Percentiles rank a stretch among this genome's conserved stretches.
Evolutionary conservation across 2,329 filamentous ascomycete genomes (phyloP).

Genomic region (Fusarium concolor): DNA sequence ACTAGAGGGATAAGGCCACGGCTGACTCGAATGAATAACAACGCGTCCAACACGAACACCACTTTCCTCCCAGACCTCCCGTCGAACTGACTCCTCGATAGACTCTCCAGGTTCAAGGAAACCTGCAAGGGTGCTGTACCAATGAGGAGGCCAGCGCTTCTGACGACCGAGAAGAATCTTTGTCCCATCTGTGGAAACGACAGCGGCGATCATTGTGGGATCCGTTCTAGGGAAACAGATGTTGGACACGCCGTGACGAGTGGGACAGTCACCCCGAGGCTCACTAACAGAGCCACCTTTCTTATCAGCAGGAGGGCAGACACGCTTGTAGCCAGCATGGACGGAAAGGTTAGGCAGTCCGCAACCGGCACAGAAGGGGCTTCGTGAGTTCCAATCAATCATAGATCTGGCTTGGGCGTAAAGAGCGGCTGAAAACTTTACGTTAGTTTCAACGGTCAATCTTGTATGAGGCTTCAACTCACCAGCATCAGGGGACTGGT

Average conservation of each 20-base stretch:
- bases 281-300: slow-evolving; percentile 58
- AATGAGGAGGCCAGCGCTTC: slow-evolving; percentile 83
- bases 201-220: slow-evolving; percentile 94
- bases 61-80: slow-evolving; percentile 89
- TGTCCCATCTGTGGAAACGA: slow-evolving; percentile 83
- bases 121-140: slow-evolving; percentile 90
- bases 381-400: slow-evolving; percentile 93
- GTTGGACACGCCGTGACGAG: slow-evolving; percentile 88
- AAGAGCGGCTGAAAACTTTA: slow-evolving; percentile 75
- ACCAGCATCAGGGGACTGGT: slow-evolving; percentile 72
- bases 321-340: slow-evolving; percentile 83
- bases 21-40: slow-evolving; percentile 84
- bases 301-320: slow-evolving; percentile 78
- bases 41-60: slow-evolving; percentile 82
- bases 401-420: slow-evolving; percentile 90
- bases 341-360: slow-evolving; percentile 83
- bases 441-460: slow-evolving; percentile 19
- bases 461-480: slow-evolving; percentile 38
- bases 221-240: slow-evolving; percentile 92
- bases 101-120: slow-evolving; percentile 89
- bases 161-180: slow-evolving; percentile 86
- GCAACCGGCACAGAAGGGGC: slow-evolving; percentile 91
- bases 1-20: slow-evolving; percentile 88
- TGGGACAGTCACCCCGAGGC: slow-evolving; percentile 78
- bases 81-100: slow-evolving; percentile 83